A percentile compares a stretch with the other conserved stretches of the same genome.
phyloP scores from a whole-genome alignment of 2,329 filamentous ascomycete genomes.

The Penicillium sp. region DNA sequence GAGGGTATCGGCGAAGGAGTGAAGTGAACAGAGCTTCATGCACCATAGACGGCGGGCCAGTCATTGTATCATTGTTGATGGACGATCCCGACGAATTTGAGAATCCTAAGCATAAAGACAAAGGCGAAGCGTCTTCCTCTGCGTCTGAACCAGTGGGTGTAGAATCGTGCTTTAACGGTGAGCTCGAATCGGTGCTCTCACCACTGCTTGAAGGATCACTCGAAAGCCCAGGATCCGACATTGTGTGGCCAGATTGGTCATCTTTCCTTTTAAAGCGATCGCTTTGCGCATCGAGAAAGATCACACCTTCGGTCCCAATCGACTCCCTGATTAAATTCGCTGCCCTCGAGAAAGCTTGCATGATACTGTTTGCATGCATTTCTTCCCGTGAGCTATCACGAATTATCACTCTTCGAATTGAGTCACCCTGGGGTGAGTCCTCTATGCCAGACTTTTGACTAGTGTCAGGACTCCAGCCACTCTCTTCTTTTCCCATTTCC shows the following conservation, averaged over 20 bases:
- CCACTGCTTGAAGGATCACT: slow-evolving; percentile 14
- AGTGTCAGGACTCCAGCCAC: too few species aligned
- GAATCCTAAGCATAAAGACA: slow-evolving; percentile 18
- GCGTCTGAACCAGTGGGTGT: too few species aligned
- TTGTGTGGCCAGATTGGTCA: slow-evolving; percentile 13
- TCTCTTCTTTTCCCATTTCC: too few species aligned
- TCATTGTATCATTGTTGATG: slow-evolving; percentile 15
- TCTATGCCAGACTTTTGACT: too few species aligned
- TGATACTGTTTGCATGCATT: too few species aligned
- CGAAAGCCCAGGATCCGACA: slow-evolving; percentile 13
- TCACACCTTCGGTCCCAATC: slow-evolving; percentile 44
- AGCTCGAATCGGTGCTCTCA: too few species aligned
- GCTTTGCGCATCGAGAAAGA: slow-evolving; percentile 32
- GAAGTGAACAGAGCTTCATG: slow-evolving; percentile 21
- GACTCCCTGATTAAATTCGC: slow-evolving; percentile 48
- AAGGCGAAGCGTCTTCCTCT: not conserved
- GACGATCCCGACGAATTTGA: slow-evolving; percentile 18
- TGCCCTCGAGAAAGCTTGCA: slow-evolving; percentile 46
- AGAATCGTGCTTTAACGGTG: too few species aligned
- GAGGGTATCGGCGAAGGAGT: slow-evolving; percentile 28
- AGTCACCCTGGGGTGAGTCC: too few species aligned
- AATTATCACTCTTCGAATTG: too few species aligned
- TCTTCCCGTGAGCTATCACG: too few species aligned
- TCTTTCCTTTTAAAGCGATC: slow-evolving; percentile 17
- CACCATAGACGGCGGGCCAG: slow-evolving; percentile 15